A percentile compares a stretch with the other conserved stretches of the same genome.
phyloP scores from a whole-genome alignment of 1,139 yeast genomes.

The Sugiyamaella castrensis region DNA sequence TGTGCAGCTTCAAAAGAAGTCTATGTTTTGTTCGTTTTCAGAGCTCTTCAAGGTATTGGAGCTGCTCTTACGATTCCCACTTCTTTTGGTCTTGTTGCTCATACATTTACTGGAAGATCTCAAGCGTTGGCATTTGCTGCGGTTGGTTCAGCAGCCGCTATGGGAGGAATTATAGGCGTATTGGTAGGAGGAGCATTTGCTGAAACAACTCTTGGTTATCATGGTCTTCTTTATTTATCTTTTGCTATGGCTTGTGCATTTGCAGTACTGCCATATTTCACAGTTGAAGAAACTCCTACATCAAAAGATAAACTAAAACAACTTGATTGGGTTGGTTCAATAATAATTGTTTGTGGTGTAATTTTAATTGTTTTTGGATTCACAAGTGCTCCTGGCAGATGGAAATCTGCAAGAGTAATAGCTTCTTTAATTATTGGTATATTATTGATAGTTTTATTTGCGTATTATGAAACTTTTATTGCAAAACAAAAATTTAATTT shows the following conservation, averaged over 20 bases:
- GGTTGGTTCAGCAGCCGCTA: slow-evolving; percentile 32
- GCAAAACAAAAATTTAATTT: slow-evolving; percentile 15
- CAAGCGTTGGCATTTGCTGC: slow-evolving; percentile 32
- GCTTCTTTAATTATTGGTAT: slow-evolving; percentile 32
- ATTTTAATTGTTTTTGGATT: slow-evolving; percentile 33
- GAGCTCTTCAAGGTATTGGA: slow-evolving; percentile 42
- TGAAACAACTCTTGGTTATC: slow-evolving; percentile 34
- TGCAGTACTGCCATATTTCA: slow-evolving; percentile 24
- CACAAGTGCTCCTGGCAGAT: slow-evolving; percentile 30
- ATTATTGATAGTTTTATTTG: slow-evolving; percentile 25
- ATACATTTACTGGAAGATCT: slow-evolving; percentile 33
- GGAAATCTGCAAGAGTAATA: slow-evolving; percentile 31
- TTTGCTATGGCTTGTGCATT: slow-evolving; percentile 29
- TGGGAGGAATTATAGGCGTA: slow-evolving; percentile 35
- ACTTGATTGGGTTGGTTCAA: slow-evolving; percentile 34
- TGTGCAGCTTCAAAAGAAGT: slow-evolving; percentile 35
- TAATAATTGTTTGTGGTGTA: slow-evolving; percentile 32
- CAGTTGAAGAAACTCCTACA: slow-evolving; percentile 28
- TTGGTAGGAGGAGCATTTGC: slow-evolving; percentile 40
- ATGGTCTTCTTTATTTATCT: slow-evolving; percentile 33
- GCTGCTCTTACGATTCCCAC: slow-evolving; percentile 39
- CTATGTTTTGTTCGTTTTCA: slow-evolving; percentile 33
- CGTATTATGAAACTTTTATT: slow-evolving; percentile 21
- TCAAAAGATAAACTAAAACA: slow-evolving; percentile 25
- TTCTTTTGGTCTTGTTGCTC: slow-evolving; percentile 35